phyloP scores from a whole-genome alignment of 176 grass and related monocot genomes.

The Lolium multiflorum region DNA sequence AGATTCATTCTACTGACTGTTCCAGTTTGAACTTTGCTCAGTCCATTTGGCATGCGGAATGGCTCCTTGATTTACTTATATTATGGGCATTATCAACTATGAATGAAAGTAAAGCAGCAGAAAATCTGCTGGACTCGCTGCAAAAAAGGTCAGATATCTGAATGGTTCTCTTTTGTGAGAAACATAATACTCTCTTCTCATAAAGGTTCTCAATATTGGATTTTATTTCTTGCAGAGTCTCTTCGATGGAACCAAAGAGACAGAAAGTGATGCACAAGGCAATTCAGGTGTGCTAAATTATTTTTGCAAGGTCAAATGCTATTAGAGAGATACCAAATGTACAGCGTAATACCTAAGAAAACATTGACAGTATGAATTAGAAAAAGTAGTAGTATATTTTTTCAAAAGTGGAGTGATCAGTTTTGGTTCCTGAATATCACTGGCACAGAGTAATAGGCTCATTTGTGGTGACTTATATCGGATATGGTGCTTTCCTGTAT shows the following conservation, averaged over 20 bases:
- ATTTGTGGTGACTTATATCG: constrained; percentile 6
- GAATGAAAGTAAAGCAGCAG: constrained; percentile 52
- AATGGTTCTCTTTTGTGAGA: not conserved
- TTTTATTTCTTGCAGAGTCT: constrained; percentile 44
- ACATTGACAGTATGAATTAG: not conserved
- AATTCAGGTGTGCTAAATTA: constrained; percentile 48
- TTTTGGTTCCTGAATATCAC: not conserved
- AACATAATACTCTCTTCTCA: not conserved
- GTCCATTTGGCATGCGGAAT: constrained; percentile 70
- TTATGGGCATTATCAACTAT: constrained; percentile 65
- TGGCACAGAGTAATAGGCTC: not conserved
- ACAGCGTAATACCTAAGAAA: not conserved
- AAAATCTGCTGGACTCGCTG: constrained; percentile 64
- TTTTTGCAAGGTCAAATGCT: not conserved
- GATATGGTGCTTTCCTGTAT: constrained; percentile 4
- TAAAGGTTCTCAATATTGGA: constrained; percentile 5
- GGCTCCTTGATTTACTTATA: constrained; percentile 73
- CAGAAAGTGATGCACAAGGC: constrained; percentile 62
- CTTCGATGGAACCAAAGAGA: constrained; percentile 51
- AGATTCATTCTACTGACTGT: constrained; percentile 29
- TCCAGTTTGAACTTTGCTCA: constrained; percentile 42
- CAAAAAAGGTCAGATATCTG: constrained; percentile 57
- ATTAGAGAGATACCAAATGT: not conserved
- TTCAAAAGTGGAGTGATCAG: not conserved
- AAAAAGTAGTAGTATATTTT: constrained; percentile 14